These are phyloP conservation scores for Mesostigma viride DNA, from an alignment of 139 green algal species.

Conservation along the genomic window DNA sequence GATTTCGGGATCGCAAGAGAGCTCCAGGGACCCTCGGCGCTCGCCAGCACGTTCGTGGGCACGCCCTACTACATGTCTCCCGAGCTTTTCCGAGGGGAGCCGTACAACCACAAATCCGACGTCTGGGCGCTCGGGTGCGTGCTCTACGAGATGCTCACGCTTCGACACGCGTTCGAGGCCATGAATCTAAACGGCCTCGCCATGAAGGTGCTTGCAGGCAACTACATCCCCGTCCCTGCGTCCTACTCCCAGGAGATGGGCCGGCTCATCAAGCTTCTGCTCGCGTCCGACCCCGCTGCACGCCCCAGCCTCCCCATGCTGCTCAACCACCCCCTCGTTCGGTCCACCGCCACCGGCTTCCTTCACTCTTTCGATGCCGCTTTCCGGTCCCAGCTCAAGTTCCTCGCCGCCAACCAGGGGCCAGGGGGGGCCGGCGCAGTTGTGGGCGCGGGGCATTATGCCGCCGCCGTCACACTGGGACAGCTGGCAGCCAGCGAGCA, in stretches of 20 bases:
- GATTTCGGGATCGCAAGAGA: conserved; percentile 60
- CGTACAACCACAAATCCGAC: conserved; percentile 42
- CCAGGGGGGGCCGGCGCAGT: too few relatives aligned
- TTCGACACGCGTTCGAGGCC: conserved; percentile 58
- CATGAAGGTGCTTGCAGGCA: conserved; percentile 8
- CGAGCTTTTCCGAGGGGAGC: conserved; percentile 55
- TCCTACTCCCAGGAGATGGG: conserved; percentile 34
- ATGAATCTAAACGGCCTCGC: conserved; percentile 10
- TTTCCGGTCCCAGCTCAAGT: too few relatives aligned
- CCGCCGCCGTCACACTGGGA: too few relatives aligned
- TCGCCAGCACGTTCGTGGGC: conserved; percentile 45
- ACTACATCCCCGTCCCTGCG: conserved; percentile 13
- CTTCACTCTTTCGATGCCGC: too few relatives aligned
- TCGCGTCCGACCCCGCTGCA: conserved; percentile 34
- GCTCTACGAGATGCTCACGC: conserved; percentile 58
- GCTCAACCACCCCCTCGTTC: too few relatives aligned
- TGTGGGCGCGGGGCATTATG: too few relatives aligned
- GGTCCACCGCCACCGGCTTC: too few relatives aligned
- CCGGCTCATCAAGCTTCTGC: conserved; percentile 43
- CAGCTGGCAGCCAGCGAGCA: too few relatives aligned
- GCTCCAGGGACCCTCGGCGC: conserved; percentile 37
- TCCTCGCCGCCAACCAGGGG: too few relatives aligned
- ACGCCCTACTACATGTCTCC: conserved; percentile 68
- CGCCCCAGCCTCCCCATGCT: conserved; percentile 54
- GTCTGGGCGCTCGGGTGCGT: conserved; percentile 55